Percentiles rank a stretch among this genome's conserved stretches.
Conservation (phyloP, 192 early-diverging fungal genomes). For the Chytriomyces hyalinus region DNA sequence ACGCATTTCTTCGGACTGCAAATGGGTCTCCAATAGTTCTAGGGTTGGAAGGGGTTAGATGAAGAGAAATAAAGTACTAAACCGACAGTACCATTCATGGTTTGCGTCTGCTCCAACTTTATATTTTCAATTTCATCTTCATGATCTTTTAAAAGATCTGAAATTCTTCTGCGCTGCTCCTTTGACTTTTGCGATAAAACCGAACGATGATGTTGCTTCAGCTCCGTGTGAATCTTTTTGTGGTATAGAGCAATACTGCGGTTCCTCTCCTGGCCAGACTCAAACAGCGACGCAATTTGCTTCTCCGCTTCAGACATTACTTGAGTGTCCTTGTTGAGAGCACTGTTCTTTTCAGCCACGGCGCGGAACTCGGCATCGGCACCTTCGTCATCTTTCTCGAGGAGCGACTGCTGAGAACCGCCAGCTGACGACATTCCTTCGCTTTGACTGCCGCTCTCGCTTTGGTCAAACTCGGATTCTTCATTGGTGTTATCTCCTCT, state of each 20-base stretch:
- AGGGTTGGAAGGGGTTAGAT: not conserved
- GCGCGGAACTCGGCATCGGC: slow-evolving; percentile 7
- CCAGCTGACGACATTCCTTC: slow-evolving; percentile 18
- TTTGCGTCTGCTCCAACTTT: slow-evolving; percentile 13
- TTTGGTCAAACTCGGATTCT: not conserved
- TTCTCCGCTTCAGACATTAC: slow-evolving; percentile 26
- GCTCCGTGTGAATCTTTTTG: slow-evolving; percentile 1
- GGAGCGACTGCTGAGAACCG: slow-evolving; percentile 5
- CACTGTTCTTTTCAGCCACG: slow-evolving; percentile 32
- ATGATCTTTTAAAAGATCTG: slow-evolving; percentile 24
- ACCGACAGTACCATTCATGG: slow-evolving; percentile 19
- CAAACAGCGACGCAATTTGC: slow-evolving; percentile 11
- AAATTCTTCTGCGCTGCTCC: slow-evolving; percentile 14
- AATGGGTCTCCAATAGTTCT: slow-evolving; percentile 37
- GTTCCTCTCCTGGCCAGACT: slow-evolving; percentile 11
- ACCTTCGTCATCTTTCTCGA: slow-evolving; percentile 7
- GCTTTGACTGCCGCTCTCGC: slow-evolving; percentile 17
- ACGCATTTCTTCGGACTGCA: slow-evolving; percentile 31
- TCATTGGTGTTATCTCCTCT: slow-evolving; percentile 13
- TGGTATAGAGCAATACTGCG: not conserved
- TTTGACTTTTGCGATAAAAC: not conserved
- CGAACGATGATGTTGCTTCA: slow-evolving; percentile 6
- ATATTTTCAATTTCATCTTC: slow-evolving; percentile 24
- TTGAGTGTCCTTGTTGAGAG: slow-evolving; percentile 20
- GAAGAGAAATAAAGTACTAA: not conserved